A percentile compares a stretch with the other conserved stretches of the same genome.
Evolutionary conservation across 2,329 filamentous ascomycete species (phyloP).

Genomic region (Periglandula ipomoeae): DNA sequence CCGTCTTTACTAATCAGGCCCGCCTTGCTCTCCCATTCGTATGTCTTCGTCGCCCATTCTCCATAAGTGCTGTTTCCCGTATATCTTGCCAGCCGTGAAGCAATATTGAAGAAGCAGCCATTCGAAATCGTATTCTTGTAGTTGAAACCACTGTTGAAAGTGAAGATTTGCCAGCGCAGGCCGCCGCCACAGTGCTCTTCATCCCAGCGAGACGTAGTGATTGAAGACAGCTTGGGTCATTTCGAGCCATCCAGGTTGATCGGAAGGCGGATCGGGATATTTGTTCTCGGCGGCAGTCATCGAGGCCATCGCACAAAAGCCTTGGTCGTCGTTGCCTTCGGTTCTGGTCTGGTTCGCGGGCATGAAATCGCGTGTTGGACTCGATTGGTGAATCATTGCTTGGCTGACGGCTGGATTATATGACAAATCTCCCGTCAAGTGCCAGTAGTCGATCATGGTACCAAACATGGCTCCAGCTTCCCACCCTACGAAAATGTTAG

Average conservation of each 20-base stretch:
- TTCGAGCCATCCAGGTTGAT: slow-evolving; percentile 62
- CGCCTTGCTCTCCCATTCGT: slow-evolving; percentile 43
- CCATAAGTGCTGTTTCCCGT: slow-evolving; percentile 48
- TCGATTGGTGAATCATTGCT: slow-evolving; percentile 51
- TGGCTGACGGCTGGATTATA: slow-evolving; percentile 53
- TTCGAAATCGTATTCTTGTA: slow-evolving; percentile 40
- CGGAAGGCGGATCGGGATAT: slow-evolving; percentile 57
- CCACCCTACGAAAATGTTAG: no score
- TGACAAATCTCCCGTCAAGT: slow-evolving; percentile 53
- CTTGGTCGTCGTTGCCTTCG: slow-evolving; percentile 65
- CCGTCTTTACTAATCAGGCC: slow-evolving; percentile 47
- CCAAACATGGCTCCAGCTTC: slow-evolving; percentile 64
- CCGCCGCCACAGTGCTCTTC: slow-evolving; percentile 53
- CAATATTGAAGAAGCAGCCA: slow-evolving; percentile 40
- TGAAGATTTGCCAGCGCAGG: slow-evolving; percentile 70
- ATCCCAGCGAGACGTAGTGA: slow-evolving; percentile 63
- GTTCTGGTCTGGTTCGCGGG: slow-evolving; percentile 51
- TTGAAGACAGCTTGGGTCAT: slow-evolving; percentile 74
- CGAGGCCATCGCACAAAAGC: slow-evolving; percentile 75
- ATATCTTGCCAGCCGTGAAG: slow-evolving; percentile 51
- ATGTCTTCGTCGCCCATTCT: slow-evolving; percentile 45
- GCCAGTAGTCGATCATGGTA: slow-evolving; percentile 63
- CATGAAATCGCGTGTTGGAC: slow-evolving; percentile 53
- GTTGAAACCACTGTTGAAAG: slow-evolving; percentile 56
- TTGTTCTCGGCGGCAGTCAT: slow-evolving; percentile 70